Percentiles rank a stretch among this genome's conserved stretches.
Conservation (phyloP, 345 rosid species). For the Eutrema japonicum region DNA sequence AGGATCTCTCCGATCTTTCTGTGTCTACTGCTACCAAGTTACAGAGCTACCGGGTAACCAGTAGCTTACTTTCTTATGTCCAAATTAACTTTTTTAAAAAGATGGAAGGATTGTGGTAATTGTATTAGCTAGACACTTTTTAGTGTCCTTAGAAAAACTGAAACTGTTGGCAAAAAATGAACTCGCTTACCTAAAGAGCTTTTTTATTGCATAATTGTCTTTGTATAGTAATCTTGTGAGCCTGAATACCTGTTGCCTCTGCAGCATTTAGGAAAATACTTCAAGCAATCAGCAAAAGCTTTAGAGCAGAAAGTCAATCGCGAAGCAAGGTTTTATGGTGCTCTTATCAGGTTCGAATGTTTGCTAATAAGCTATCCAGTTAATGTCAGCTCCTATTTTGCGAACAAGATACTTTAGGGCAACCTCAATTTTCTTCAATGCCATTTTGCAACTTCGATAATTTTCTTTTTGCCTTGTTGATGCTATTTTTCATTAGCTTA, state of each 20-base stretch:
- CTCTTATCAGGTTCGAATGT: constrained; percentile 73
- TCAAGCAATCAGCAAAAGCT: constrained; percentile 88
- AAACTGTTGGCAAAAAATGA: constrained; percentile 6
- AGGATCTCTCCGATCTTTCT: constrained; percentile 75
- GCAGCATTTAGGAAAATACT: constrained; percentile 91
- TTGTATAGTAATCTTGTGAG: constrained; percentile 12
- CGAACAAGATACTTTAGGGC: constrained; percentile 21
- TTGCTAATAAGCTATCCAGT: background rate
- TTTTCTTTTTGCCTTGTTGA: constrained; percentile 11
- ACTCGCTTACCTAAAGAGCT: background rate
- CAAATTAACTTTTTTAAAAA: background rate
- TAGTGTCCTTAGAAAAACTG: constrained; percentile 14
- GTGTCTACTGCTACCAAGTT: constrained; percentile 91
- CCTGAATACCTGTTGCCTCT: constrained; percentile 14
- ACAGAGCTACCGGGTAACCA: constrained; percentile 77
- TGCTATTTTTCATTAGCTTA: constrained; percentile 15
- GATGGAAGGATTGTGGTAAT: background rate
- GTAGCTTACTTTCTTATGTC: constrained; percentile 20
- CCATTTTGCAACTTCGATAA: background rate
- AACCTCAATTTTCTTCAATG: background rate
- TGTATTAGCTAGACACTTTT: constrained; percentile 6
- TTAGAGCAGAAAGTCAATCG: constrained; percentile 78
- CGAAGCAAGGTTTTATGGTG: constrained; percentile 97
- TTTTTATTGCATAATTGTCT: background rate
- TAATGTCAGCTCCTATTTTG: constrained; percentile 1